Evolutionary conservation across 257 asterid species (phyloP), one percentile per base, ranked within the genome.

Genomic region (Plectranthus barbatus): DNA sequence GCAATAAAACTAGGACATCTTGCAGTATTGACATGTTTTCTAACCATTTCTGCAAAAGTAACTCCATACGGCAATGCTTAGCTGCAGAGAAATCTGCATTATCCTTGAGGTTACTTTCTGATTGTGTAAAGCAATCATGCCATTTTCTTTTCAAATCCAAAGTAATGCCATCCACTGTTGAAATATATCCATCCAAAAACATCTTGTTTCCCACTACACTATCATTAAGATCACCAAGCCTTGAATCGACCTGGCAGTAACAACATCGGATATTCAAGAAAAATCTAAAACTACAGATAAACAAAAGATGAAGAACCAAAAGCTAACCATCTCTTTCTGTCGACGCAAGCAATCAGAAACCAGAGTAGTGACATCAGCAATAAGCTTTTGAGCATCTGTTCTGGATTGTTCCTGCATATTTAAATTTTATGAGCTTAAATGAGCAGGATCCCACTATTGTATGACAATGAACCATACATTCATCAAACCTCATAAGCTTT

Each of bases 61-160:
- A 71, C 77, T 90, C 95, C 87, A 90, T 73, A 55, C 92, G 87
- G 71, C 95, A 85, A 81, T 87, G 95, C 81, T 90, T 90, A 59
- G 95, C 87, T 55, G 87, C 95, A 64, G 88, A 81, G 75, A 83
- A 81, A 46, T 81, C 88, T 6, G 92, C 86, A 83, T 57, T 77
- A 54, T 90, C 95, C 66, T 81, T 81, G 14, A 73, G 62, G 70
- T 60, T 77, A 55, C 52, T 72, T 53, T 81, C 94, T 18, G 92
- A 78, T 59, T 78, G 88, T 31, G 70, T 41, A 77, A 75, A 79
- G 68, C 79, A 36, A 7, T 36, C 41, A 12, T 36, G 41, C 41
- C 41, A 36, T 78, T 88, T 88, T 68, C 95, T 76, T 81, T 86
- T 90, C 50, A 89, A 74, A 72, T 86, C 95, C 42, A 77, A 69